A percentile compares a stretch with the other conserved stretches of the same genome.
Conservation (phyloP, 2,329 filamentous ascomycete genomes). For the Bipolaris victoriae region DNA sequence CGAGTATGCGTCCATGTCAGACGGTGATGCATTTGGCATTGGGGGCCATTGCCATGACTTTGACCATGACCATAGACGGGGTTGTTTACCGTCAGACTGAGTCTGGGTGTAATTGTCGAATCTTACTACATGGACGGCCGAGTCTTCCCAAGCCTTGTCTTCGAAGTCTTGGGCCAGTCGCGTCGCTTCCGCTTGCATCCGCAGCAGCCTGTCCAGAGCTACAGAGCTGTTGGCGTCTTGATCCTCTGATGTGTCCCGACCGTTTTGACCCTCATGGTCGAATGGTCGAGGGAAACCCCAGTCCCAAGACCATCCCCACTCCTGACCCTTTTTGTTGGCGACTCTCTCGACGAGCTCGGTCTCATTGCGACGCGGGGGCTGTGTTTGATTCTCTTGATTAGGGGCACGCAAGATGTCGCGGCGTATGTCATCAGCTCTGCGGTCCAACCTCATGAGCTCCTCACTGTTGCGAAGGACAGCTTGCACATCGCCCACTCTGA, state of each 20-base stretch:
- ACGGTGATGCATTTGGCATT: slow-evolving; percentile 14
- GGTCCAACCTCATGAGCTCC: slow-evolving; percentile 36
- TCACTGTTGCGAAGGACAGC: slow-evolving; percentile 42
- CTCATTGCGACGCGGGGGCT: slow-evolving; percentile 12
- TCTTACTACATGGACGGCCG: neutral
- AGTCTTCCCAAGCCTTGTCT: slow-evolving; percentile 14
- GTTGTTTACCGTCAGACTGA: neutral
- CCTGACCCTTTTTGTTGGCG: slow-evolving; percentile 40
- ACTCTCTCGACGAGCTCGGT: slow-evolving; percentile 35
- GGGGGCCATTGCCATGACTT: slow-evolving; percentile 32
- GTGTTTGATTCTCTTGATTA: neutral
- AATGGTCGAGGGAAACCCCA: slow-evolving; percentile 43
- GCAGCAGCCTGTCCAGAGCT: slow-evolving; percentile 7
- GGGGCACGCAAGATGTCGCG: slow-evolving; percentile 30
- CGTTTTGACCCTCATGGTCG: slow-evolving; percentile 19
- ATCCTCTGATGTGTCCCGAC: slow-evolving; percentile 3
- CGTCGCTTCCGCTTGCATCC: slow-evolving; percentile 15
- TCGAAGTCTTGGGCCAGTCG: slow-evolving; percentile 13
- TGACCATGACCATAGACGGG: slow-evolving; percentile 17
- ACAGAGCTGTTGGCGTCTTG: neutral
- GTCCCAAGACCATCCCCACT: slow-evolving; percentile 46
- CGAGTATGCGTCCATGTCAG: slow-evolving; percentile 53
- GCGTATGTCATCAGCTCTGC: slow-evolving; percentile 34
- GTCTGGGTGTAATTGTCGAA: neutral
- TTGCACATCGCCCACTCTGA: slow-evolving; percentile 35